A percentile compares a stretch with the other conserved stretches of the same genome.
phyloP scores from a whole-genome alignment of 495 filamentous ascomycete species.

The Penicillium psychrofluorescens region DNA sequence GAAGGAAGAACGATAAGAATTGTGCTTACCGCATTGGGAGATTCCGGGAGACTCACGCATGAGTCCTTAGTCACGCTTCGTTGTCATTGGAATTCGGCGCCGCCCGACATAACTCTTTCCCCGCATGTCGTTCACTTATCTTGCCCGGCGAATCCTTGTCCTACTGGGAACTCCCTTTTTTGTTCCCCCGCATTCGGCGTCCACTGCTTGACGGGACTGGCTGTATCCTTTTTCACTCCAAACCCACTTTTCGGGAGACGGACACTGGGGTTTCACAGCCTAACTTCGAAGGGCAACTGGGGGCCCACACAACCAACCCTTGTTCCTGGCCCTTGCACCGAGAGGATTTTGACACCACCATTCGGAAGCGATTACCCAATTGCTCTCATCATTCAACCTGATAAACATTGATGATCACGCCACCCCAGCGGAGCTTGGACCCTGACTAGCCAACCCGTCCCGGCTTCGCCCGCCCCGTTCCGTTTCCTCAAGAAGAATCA shows the following conservation, averaged over 20 bases:
- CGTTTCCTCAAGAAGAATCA: constrained; percentile 1
- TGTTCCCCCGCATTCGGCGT: no score
- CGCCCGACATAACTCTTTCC: background rate
- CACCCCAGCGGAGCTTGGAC: constrained; percentile 14
- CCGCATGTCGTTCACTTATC: no score
- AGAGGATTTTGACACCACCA: background rate
- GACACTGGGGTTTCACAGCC: background rate
- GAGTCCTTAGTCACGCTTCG: background rate
- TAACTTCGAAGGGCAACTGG: background rate
- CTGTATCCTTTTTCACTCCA: no score
- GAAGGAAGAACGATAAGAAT: constrained; percentile 10
- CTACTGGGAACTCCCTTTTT: background rate
- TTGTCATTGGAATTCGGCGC: constrained; percentile 9
- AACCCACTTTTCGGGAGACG: background rate
- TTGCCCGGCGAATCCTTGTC: no score
- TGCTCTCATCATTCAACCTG: constrained; percentile 2
- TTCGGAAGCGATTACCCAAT: constrained; percentile 5
- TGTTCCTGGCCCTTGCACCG: background rate
- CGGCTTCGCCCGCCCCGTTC: constrained; percentile 18
- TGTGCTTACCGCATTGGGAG: constrained; percentile 13
- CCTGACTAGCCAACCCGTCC: constrained; percentile 17
- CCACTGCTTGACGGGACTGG: no score
- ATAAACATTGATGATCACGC: constrained; percentile 3
- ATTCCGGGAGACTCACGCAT: no score
- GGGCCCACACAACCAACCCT: constrained; percentile 2